Conservation (phyloP, 2,329 filamentous ascomycete species). For the Penicillium sp. region DNA sequence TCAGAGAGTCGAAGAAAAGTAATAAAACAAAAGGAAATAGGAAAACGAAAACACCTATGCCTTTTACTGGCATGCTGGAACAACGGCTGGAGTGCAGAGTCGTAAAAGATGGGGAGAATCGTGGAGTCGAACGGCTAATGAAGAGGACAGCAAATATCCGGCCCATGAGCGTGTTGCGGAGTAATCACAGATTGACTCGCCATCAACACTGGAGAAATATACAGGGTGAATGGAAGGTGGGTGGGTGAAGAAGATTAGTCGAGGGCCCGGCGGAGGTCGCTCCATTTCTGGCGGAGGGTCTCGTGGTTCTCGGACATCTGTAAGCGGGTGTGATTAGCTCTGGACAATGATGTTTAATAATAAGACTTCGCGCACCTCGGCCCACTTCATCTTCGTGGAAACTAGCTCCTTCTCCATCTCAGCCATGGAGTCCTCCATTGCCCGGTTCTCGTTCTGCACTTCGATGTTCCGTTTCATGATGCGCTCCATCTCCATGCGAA, state of each 20-base stretch:
- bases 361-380: constrained; percentile 67
- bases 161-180: constrained; percentile 12
- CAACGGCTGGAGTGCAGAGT: constrained; percentile 8
- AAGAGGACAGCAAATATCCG: constrained; percentile 13
- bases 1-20: constrained; percentile 2
- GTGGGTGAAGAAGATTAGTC: constrained; percentile 30
- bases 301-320: constrained; percentile 71
- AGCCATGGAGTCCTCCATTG: constrained; percentile 81
- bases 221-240: constrained; percentile 8
- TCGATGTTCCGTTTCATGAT: constrained; percentile 91
- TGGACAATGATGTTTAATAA: neutral
- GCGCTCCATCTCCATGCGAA: constrained; percentile 83
- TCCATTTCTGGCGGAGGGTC: constrained; percentile 73
- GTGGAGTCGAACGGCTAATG: constrained; percentile 1
- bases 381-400: constrained; percentile 89
- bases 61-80: constrained; percentile 16
- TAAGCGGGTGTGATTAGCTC: neutral
- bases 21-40: constrained; percentile 8
- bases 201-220: constrained; percentile 18
- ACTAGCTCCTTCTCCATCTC: constrained; percentile 94
- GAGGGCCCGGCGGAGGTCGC: constrained; percentile 64
- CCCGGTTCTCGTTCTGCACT: constrained; percentile 89
- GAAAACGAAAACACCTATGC: constrained; percentile 17
- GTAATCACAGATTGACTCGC: constrained; percentile 22
- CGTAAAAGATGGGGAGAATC: constrained; percentile 4